Base-by-base conservation (phyloP, 495 filamentous ascomycete species). In the Letharia lupina region DNA sequence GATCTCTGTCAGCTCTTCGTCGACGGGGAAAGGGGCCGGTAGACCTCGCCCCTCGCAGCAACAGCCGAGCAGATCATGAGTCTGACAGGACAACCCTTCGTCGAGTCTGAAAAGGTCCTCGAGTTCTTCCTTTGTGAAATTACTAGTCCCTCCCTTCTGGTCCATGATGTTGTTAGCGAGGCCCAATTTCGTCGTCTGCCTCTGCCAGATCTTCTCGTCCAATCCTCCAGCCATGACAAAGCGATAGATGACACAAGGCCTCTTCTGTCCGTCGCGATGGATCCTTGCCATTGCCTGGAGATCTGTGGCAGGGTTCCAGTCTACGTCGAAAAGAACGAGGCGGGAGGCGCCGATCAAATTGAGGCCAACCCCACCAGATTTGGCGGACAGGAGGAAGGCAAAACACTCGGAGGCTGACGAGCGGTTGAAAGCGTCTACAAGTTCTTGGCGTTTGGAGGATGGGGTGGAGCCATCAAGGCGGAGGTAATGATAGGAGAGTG, bases 281-380 rank as follows among this genome's bases (percentile, higher is more conserved):
- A 93, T 89, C 6, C 89, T 83, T 3, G 89, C 89, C 90, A 93
- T 92, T n/a, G 89, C 89, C 72, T 93, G 89, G 28, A 87, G 77
- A 69, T 93, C 89, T 4, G 87, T 91, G 11, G 87, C 86, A 2
- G 89, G 89, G 69, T 93, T 93, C 89, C 89, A 93, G 74, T 92
- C 89, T 9, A 89, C 82, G 69, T 93, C 89, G 70, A 91, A 92
- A 4, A 93, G 83, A 11, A 92, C 78, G 1, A 93, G 82, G 15
- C 89, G 81, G 31, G 86, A 89, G 6, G 89, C 89, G 31, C 89
- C 89, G 65, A 90, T 87, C 5, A 93, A 82, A 72, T 93, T 93
- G 54, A 93, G 80, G 5, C 89, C 89, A 23, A 84, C 82, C 10
- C 89, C 89, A 16, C 89, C 89, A 50, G 87, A 83, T 74, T 91